Evolutionary conservation across 202 grass and related monocot species (phyloP), one percentile per base, ranked within the genome.

Genomic region (Bolboschoenoplectus hybrid): DNA sequence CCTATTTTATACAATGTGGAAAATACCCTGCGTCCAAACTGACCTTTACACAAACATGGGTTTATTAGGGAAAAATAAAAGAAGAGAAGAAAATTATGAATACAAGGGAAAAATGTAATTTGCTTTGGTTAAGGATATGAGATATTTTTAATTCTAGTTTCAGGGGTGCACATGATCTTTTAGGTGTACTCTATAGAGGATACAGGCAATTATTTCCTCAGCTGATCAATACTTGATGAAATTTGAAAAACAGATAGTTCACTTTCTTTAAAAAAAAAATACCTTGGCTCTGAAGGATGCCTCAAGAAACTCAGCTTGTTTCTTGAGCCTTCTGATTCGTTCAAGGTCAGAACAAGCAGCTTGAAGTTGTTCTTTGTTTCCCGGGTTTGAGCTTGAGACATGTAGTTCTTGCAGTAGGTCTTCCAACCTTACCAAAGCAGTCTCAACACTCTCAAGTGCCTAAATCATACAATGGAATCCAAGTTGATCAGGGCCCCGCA

Each of bases 341-440:
- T 99, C 97, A 73, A 99, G 97, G 67, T 99, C 97, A 80, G 92
- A 99, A 89, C 97, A 99, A 75, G 97, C 97, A 81, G 93, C 97
- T 63, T 91, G 85, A 61, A 97, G 85, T 67, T 99, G 89, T 85
- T 97, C 97, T 85, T 89, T 99, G 52, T 84, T 84, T 65, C 97
- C 97, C 85, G 89, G 88, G 70, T 94, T 92, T 55, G 91, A 91
- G 89, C 89, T 94, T 7, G 93, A 94, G 82, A 94, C 85, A 56
- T 99, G 93, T 67, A 99, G 67, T 86, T 99, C 97, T 93, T 99
- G 93, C 75, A 99, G 89, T 88, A 99, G 92, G 61, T 91, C 88
- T 83, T 97, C 97, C 90, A 99, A 97, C 82, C 92, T 94, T 62
- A 94, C 89, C 87, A 97, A 87, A 90, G 97, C 92, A 87, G 92